Base-by-base conservation (phyloP, 2,329 filamentous ascomycete genomes). In the Paecilomyces fulvus region DNA sequence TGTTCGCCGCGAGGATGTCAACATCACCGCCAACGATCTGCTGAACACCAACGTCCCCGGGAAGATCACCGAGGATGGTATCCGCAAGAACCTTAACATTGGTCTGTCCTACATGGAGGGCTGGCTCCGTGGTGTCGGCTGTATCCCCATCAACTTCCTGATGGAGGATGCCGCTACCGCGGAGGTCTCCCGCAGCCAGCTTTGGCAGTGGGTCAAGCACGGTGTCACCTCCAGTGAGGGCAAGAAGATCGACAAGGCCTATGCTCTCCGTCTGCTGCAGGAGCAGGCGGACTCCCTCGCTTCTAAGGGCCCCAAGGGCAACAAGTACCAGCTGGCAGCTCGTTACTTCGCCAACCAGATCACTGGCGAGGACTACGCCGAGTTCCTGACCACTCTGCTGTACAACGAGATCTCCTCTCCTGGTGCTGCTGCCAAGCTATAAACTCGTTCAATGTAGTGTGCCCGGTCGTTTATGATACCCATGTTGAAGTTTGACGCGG, bases 101-200 rank as follows among this genome's bases (percentile, higher is more conserved):
- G 94, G 92, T 43, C 84, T 99, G 5, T 88, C 89, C 53, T 99
- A 99, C 78, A 99, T 97, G 92, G 94, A 99, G 77, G 94, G 90
- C 60, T 99, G 94, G 94, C 81, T 97, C 59, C 88, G 92, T 60
- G 94, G 92, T 31, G 83, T 97, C 21, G 94, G 94, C 57, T 99
- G 94, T 67, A 92, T 97, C 54, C 94, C 94, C 52, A 96, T 97
- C 77, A 96, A 97, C 81, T 95, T 88, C 73, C 81, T 97, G 56
- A 97, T 97, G 92, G 94, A 99, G 79, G 94, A 97, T 66, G 94
- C 94, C 17, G 94, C 94, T 23, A 99, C 94, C 1, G 94, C 94
- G 52, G 94, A 99, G 75, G 94, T 99, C 4, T 95, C 89, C 56
- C 87, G 94, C 66, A 90, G 85, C 64, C 94, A 99, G 80, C 82